Evolutionary conservation across 163 green algal species (phyloP), one percentile per base, ranked within the genome.

Genomic region (Scenedesmus sp.): DNA sequence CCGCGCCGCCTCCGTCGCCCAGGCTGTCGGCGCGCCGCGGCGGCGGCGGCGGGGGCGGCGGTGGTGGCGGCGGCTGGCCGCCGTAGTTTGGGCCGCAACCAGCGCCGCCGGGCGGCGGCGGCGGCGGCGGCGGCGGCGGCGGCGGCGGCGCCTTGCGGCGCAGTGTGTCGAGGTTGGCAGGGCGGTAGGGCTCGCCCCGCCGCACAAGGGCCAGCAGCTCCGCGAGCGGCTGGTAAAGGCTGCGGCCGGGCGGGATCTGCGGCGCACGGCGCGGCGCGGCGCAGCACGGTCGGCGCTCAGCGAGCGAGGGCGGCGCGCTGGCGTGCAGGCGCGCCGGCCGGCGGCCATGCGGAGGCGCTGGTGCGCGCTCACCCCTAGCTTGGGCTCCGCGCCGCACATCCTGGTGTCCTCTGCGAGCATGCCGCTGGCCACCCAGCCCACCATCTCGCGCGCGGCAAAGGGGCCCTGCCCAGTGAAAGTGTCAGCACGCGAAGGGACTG

Each of bases 181-280:
- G 60, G 0, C n/a, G 20, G 60, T 73, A 80, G 11, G 20, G 60
- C 44, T 71, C 57, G 13, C 71, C 71, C 26, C 71, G 72, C 18
- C 45, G 42, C 3, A 50, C 17, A 2, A 28, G 42, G 0, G 28
- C 20, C 50, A 80, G 48, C 31, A 80, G 72, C 20, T 80, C 72
- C 20, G 58, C 58, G 0, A 81, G 74, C 4, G 36, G 22, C 47
- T 67, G 60, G 48, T 51, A 75, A 1, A 60, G 50, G 33, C 29
- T 54, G n/a, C 42, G 51, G 13, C 39, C 62, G 39, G 62, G 74
- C 17, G 74, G 74, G 50, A 75, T 81, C 62, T 81, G 72, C 58
- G 47, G 6, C 7, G n/a, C n/a, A n/a, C n/a, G n/a, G n/a, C n/a
- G n/a, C n/a, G n/a, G n/a, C n/a, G n/a, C n/a, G n/a, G n/a, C n/a